Percentiles rank a stretch among this genome's conserved stretches.
Conservation (phyloP, 2,329 filamentous ascomycete genomes). For the Sporothrix protearum region DNA sequence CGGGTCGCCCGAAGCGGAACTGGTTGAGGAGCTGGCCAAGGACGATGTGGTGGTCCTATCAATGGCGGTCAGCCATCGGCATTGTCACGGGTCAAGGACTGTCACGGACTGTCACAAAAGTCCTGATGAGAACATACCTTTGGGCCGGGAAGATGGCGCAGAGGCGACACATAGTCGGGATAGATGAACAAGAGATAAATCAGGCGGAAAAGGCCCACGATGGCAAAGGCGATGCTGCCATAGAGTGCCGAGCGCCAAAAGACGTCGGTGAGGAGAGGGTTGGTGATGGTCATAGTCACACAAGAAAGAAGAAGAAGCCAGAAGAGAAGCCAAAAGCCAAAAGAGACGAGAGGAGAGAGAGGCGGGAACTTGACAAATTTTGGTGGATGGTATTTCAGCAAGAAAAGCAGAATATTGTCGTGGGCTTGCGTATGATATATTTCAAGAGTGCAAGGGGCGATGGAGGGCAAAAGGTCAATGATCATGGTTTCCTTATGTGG, state of each 20-base stretch:
- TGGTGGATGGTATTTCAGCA: neutral
- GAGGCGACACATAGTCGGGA: conserved; percentile 13
- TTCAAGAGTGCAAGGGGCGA: neutral
- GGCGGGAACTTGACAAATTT: neutral
- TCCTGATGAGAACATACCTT: neutral
- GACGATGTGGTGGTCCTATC: conserved; percentile 24
- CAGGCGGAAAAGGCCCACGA: neutral
- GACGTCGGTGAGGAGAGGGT: neutral
- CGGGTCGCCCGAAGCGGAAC: conserved; percentile 18
- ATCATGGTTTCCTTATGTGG: conserved; percentile 3
- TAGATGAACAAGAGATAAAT: conserved; percentile 6
- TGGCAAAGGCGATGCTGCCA: neutral
- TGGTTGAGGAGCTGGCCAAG: conserved; percentile 25
- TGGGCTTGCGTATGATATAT: neutral
- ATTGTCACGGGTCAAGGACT: neutral
- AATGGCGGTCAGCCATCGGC: too few relatives aligned
- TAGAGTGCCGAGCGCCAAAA: conserved; percentile 1
- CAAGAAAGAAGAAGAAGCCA: neutral
- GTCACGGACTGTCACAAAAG: neutral
- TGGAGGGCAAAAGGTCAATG: neutral
- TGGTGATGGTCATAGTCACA: neutral
- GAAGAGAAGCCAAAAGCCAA: neutral
- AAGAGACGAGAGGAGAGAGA: neutral
- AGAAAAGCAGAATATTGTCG: neutral
- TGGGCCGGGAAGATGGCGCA: conserved; percentile 16